phyloP scores from a whole-genome alignment of 2,329 filamentous ascomycete species.

The Incumbomyces delicatus region DNA sequence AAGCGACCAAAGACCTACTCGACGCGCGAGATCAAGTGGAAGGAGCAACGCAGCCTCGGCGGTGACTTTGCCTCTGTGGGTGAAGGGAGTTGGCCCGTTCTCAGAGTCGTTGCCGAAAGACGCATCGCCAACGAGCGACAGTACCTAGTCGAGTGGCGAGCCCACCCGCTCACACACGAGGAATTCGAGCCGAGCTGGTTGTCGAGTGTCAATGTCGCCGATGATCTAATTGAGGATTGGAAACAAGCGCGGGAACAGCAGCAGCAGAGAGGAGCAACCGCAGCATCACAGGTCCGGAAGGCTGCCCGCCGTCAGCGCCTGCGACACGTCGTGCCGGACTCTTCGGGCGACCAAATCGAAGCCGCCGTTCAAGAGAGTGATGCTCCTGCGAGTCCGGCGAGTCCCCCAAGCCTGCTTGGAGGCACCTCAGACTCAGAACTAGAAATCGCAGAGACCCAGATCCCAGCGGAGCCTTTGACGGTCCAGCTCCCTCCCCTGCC shows the following conservation, averaged over 20 bases:
- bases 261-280: conserved; percentile 4
- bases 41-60: conserved; percentile 12
- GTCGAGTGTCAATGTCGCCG: conserved; percentile 5
- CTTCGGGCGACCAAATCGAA: conserved; percentile 9
- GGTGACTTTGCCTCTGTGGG: conserved; percentile 7
- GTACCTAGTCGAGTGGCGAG: conserved; percentile 18
- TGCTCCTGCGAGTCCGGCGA: neutral
- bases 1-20: conserved; percentile 15
- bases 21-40: conserved; percentile 9
- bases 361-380: neutral
- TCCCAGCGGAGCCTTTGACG: conserved; percentile 4
- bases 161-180: conserved; percentile 15
- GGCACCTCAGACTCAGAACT: conserved; percentile 7
- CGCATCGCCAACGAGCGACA: conserved; percentile 13
- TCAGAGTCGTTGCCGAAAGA: conserved; percentile 28
- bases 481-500: conserved; percentile 8
- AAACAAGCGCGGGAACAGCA: conserved; percentile 10
- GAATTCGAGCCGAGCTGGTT: conserved; percentile 17
- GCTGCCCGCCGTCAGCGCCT: neutral
- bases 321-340: conserved; percentile 7
- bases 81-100: conserved; percentile 12
- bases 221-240: conserved; percentile 3
- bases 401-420: conserved; percentile 2
- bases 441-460: conserved; percentile 16
- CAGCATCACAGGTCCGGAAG: neutral